Evolutionary conservation across 2,329 filamentous ascomycete species (phyloP), one percentile per base, ranked within the genome.

Genomic region (Septoria linicola): DNA sequence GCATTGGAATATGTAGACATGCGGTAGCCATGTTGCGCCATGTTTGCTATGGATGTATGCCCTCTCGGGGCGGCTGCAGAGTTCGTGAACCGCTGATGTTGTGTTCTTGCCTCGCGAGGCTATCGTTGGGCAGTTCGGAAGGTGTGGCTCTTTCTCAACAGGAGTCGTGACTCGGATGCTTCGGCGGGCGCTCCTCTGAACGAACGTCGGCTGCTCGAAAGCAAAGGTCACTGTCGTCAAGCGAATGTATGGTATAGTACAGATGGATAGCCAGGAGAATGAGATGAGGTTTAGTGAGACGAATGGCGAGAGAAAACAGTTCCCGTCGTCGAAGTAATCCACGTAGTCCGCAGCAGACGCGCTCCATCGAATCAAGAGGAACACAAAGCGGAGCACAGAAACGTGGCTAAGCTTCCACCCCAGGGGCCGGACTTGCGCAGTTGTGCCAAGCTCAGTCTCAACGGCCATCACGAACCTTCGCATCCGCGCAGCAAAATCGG

Each of bases 1-100:
- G 87, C 69, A 53, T 71, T 80, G 39, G 82, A 85, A 65, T 80
- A 83, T 48, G 80, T 74, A 20, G 81, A 83, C 70, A 79, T 79
- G 61, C 81, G 80, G 60, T 79, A 81, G 80, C 79, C 78, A 83
- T 82, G 63, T 47, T 82, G 60, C 57, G 51, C 53, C 51, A 51
- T 52, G 45, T 30, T 23, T 43, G 52, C 53, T 43, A 32, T 46
- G 11, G 17, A 10, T n/a, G 16, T 40, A 17, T 43, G 62, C 60
- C 62, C 62, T 48, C 54, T 23, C 40, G 32, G 58, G 62, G 60
- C 55, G 44, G 40, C 34, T 11, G n/a, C n/a, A 23, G 19, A 17
- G 47, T 49, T 35, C 42, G 43, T 46, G 37, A 14, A 50, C 41
- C 30, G 35, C 37, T 27, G 32, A 17, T 41, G 51, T 21, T 19